Conservation (phyloP, 352 stramenopile genomes). For the Globisporangium orthogonon region DNA sequence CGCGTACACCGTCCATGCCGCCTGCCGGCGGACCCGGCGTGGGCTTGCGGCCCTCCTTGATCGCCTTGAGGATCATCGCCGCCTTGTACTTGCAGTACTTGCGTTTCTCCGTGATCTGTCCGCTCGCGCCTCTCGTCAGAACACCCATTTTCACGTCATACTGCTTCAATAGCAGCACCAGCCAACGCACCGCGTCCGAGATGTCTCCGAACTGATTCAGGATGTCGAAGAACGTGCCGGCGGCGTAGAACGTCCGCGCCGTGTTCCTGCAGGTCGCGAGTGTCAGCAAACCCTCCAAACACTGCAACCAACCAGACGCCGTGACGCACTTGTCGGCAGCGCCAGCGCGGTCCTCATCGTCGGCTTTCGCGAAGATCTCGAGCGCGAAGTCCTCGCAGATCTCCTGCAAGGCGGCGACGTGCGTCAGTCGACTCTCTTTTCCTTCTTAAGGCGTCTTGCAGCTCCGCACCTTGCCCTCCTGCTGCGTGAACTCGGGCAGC, state of each 20-base stretch:
- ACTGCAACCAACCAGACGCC: not conserved
- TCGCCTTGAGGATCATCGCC: conserved; percentile 93
- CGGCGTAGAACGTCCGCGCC: conserved; percentile 94
- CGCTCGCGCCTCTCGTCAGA: not conserved
- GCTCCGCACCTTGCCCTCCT: conserved; percentile 84
- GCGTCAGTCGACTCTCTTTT: not conserved
- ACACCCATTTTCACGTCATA: too few species aligned
- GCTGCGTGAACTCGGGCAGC: conserved; percentile 86
- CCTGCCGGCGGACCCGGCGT: conserved; percentile 73
- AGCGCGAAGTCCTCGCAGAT: conserved; percentile 86
- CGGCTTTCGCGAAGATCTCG: conserved; percentile 93
- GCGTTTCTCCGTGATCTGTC: conserved; percentile 80
- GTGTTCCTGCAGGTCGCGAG: conserved; percentile 59
- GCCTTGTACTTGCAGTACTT: conserved; percentile 96
- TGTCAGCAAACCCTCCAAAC: not conserved
- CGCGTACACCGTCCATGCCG: conserved; percentile 30
- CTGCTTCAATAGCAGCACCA: not conserved
- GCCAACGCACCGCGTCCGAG: conserved; percentile 54
- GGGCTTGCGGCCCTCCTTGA: conserved; percentile 88
- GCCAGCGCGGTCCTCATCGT: conserved; percentile 91
- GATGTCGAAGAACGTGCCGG: conserved; percentile 95
- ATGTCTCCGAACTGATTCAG: conserved; percentile 92
- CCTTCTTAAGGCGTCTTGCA: not conserved
- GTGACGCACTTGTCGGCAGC: conserved; percentile 77
- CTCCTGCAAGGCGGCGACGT: conserved; percentile 23